Percentiles rank a stretch among this genome's conserved stretches.
phyloP scores from a whole-genome alignment of 768 basidiomycete genomes.

The Amanita fuliginea region DNA sequence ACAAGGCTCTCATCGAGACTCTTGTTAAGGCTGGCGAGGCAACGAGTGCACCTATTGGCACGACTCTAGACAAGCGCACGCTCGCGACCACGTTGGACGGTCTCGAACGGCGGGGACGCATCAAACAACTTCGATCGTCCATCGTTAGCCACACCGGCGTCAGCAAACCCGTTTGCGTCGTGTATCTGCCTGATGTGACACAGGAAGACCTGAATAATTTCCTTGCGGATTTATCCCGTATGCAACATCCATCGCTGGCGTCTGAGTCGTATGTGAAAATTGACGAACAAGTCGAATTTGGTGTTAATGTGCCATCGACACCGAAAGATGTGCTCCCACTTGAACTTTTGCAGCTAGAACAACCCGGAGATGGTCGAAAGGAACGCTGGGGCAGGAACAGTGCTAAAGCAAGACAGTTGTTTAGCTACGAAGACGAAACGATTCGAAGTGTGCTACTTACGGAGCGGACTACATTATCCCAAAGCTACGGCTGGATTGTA shows the following conservation, averaged over 20 bases:
- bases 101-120: constrained; percentile 52
- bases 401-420: constrained; percentile 38
- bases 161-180: constrained; percentile 46
- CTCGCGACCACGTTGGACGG: constrained; percentile 45
- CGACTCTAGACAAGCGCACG: constrained; percentile 66
- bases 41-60: constrained; percentile 58
- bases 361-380: constrained; percentile 26
- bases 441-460: constrained; percentile 54
- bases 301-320: constrained; percentile 24
- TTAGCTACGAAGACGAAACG: constrained; percentile 38
- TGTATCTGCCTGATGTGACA: constrained; percentile 50
- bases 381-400: constrained; percentile 35
- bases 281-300: constrained; percentile 45
- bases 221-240: constrained; percentile 40
- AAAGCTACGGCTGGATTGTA: constrained; percentile 64
- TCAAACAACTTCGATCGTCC: constrained; percentile 62
- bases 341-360: constrained; percentile 36
- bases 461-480: constrained; percentile 60
- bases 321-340: constrained; percentile 26
- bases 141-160: constrained; percentile 49
- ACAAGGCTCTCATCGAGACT: constrained; percentile 48
- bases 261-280: constrained; percentile 34
- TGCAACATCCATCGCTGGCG: constrained; percentile 22
- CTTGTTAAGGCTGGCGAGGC: constrained; percentile 52
- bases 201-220: constrained; percentile 46